These are phyloP conservation scores for Xylariomycetidae sp. DNA, from an alignment of 2,329 filamentous ascomycete genomes.

Conservation along the genomic window DNA sequence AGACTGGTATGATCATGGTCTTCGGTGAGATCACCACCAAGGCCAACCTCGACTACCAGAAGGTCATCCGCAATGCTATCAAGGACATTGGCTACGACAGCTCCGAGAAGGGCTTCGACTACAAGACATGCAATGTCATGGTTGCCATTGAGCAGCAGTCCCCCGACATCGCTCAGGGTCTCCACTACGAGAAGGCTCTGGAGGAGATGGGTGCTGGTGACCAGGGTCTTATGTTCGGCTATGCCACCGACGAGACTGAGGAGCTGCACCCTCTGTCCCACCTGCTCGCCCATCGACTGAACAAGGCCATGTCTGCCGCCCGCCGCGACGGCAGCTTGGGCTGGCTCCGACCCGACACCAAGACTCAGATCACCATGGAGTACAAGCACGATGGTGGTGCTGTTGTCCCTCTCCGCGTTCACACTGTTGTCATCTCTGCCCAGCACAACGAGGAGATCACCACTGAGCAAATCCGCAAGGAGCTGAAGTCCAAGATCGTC, in stretches of 20 bases:
- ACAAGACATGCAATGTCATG: slow-evolving; percentile 98
- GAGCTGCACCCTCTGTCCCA: slow-evolving; percentile 94
- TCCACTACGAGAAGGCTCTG: slow-evolving; percentile 94
- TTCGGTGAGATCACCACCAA: slow-evolving; percentile 99
- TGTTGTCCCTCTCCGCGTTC: slow-evolving; percentile 84
- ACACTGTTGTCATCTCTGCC: slow-evolving; percentile 94
- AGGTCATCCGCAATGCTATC: slow-evolving; percentile 88
- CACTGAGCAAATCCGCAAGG: slow-evolving; percentile 87
- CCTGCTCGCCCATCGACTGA: slow-evolving; percentile 93
- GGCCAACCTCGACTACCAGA: slow-evolving; percentile 94
- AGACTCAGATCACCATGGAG: slow-evolving; percentile 99
- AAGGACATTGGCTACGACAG: slow-evolving; percentile 98
- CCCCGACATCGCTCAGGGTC: slow-evolving; percentile 96
- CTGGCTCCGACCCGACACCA: slow-evolving; percentile 97
- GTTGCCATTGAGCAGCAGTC: slow-evolving; percentile 99
- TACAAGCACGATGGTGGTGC: slow-evolving; percentile 95
- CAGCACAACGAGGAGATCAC: slow-evolving; percentile 86
- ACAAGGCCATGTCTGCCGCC: slow-evolving; percentile 86
- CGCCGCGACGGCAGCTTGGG: slow-evolving; percentile 81
- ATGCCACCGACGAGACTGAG: slow-evolving; percentile 98
- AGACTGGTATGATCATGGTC: slow-evolving; percentile 99
- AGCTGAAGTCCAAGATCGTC: slow-evolving; percentile 96
- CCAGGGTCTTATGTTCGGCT: slow-evolving; percentile 99
- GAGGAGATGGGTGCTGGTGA: slow-evolving; percentile 98
- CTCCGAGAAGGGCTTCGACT: slow-evolving; percentile 97